phyloP scores from a whole-genome alignment of 371 early-diverging fungal species.

The Cokeromyces recurvatus region DNA sequence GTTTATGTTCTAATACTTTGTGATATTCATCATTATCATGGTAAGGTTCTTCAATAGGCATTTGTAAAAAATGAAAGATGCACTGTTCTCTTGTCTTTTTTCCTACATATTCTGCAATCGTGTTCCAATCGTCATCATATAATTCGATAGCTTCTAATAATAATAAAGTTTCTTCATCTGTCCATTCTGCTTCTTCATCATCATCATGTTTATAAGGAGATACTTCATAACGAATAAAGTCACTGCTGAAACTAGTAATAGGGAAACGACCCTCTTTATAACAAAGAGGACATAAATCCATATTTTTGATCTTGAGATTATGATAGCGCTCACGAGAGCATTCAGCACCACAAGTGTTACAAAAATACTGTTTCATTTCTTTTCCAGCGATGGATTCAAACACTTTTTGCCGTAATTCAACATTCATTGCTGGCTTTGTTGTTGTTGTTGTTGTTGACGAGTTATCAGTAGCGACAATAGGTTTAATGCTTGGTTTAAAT shows the following conservation, averaged over 20 bases:
- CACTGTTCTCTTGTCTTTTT: constrained; percentile 93
- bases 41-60: constrained; percentile 95
- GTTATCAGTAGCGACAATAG: not conserved
- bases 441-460: not conserved
- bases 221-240: constrained; percentile 77
- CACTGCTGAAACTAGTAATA: constrained; percentile 73
- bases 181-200: constrained; percentile 69
- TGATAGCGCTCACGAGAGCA: constrained; percentile 81
- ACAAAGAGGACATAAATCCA: constrained; percentile 87
- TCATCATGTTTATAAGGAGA: constrained; percentile 45
- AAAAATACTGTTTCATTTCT: constrained; percentile 51
- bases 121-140: constrained; percentile 96
- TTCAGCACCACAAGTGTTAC: constrained; percentile 88
- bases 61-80: constrained; percentile 88
- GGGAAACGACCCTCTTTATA: constrained; percentile 95
- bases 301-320: constrained; percentile 70
- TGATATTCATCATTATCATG: constrained; percentile 14
- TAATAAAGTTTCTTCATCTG: constrained; percentile 89
- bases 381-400: constrained; percentile 41
- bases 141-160: constrained; percentile 96
- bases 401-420: constrained; percentile 54
- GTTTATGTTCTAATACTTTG: constrained; percentile 49
- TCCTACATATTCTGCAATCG: constrained; percentile 85
- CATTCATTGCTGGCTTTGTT: constrained; percentile 17
- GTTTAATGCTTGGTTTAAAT: constrained; percentile 62